Conservation (phyloP, 1,284 basidiomycete genomes). For the Pulchroboletus neoregius region DNA sequence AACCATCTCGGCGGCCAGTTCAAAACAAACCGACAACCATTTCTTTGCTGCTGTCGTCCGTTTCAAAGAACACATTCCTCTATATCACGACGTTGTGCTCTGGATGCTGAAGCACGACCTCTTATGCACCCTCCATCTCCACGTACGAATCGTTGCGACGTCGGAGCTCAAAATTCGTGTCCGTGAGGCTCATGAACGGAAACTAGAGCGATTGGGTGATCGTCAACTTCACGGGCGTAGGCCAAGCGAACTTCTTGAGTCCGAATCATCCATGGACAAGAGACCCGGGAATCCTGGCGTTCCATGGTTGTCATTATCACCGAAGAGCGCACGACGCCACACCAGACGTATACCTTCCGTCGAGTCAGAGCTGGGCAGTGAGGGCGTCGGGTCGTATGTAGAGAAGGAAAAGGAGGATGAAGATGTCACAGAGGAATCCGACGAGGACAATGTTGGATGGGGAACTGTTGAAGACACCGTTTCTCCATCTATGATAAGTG, state of each 20-base stretch:
- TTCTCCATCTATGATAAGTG: conserved; percentile 67
- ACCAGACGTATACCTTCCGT: conserved; percentile 41
- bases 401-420: conserved; percentile 32
- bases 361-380: conserved; percentile 43
- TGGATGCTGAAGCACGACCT: conserved; percentile 91
- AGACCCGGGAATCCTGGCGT: conserved; percentile 23
- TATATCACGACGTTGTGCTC: conserved; percentile 80
- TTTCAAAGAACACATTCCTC: conserved; percentile 59
- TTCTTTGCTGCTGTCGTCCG: conserved; percentile 77
- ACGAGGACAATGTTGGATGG: conserved; percentile 43
- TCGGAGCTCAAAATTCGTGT: conserved; percentile 70
- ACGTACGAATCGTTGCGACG: conserved; percentile 80
- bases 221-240: conserved; percentile 23
- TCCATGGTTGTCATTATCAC: conserved; percentile 48
- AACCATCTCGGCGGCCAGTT: conserved; percentile 63
- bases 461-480: conserved; percentile 52
- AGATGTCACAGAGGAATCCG: conserved; percentile 36
- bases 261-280: conserved; percentile 24
- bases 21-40: conserved; percentile 57
- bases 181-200: conserved; percentile 43
- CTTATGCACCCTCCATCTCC: conserved; percentile 81
- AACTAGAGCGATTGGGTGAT: conserved; percentile 36
- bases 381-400: conserved; percentile 29
- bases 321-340: conserved; percentile 44
- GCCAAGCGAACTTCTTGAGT: conserved; percentile 23